Evolutionary conservation across 805 yeast genomes (phyloP), one percentile per base, ranked within the genome.

Genomic region (Cyberlindnera maclurae): DNA sequence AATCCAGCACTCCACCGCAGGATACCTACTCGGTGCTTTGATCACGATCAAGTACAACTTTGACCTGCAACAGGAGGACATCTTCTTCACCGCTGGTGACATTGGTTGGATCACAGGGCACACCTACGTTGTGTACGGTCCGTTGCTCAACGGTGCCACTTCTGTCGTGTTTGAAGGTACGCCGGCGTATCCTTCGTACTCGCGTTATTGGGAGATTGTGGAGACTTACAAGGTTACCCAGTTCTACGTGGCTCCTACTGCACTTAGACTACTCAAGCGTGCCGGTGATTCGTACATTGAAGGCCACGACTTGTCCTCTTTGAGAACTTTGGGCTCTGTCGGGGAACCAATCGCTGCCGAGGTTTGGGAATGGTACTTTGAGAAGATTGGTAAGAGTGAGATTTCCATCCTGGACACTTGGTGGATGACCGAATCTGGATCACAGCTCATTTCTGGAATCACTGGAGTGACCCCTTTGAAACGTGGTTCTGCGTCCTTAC

Each of bases 81-180:
- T 77, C 12, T 68, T 84, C 41, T 84, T 84, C 70, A 83, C 93
- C 13, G 93, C 94, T 24, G 95, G 93, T 58, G 95, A 84, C 64
- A 82, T 84, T 38, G 95, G 95, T 54, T 84, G 95, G 95, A 82
- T 84, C 54, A 84, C 94, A 6, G 95, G 95, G 42, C 95, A 84
- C 64, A 73, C 93, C 10, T 84, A 84, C 54, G 88, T 78, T 15
- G 75, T 83, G 35, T 84, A 84, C 58, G 95, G 94, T 40, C 94
- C 95, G 29, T 68, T 84, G 57, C 60, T 73, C 24, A 69, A 73
- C 50, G 95, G 95, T 58, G 78, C 82, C 40, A 78, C 95, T 26
- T 77, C 93, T 15, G 73, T 84, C 33, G 82, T 84, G 27, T 84
- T 82, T 57, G 94, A 84, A 67, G 89, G 90, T 49, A 84, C 95